Conservation (phyloP, 2,329 filamentous ascomycete species). For the Aureobasidium musti region DNA sequence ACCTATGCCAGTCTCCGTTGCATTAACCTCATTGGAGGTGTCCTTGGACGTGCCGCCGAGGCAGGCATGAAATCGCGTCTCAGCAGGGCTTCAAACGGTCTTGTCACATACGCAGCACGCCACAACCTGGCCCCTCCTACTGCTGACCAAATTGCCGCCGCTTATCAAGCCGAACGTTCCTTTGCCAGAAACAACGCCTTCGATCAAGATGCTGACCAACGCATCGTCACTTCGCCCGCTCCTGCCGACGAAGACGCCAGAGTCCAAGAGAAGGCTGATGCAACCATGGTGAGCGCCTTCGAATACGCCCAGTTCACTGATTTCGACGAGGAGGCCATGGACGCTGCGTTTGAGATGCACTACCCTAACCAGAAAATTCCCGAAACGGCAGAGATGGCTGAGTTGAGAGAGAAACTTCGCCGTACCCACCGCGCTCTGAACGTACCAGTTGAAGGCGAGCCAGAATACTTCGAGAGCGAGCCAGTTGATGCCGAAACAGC, state of each 20-base stretch:
- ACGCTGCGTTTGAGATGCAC: conserved; percentile 30
- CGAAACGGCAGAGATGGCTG: conserved; percentile 20
- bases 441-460: background rate
- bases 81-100: conserved; percentile 61
- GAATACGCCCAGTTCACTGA: conserved; percentile 30
- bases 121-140: conserved; percentile 38
- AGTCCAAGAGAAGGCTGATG: conserved; percentile 9
- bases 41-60: conserved; percentile 81
- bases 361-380: background rate
- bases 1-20: conserved; percentile 67
- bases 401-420: conserved; percentile 25
- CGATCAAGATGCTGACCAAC: conserved; percentile 14
- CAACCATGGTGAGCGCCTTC: conserved; percentile 24
- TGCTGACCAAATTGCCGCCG: conserved; percentile 20
- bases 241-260: conserved; percentile 17
- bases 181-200: background rate
- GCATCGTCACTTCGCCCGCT: background rate
- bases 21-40: conserved; percentile 77
- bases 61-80: conserved; percentile 70
- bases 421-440: conserved; percentile 2
- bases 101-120: conserved; percentile 59
- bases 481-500: conserved; percentile 14
- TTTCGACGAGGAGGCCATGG: conserved; percentile 16
- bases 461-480: conserved; percentile 2
- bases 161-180: conserved; percentile 16